A percentile compares a stretch with the other conserved stretches of the same genome.
These are phyloP conservation scores for Cinnamomum micranthum DNA, from an alignment of 164 flowering plant genomes.

Conservation along the genomic window DNA sequence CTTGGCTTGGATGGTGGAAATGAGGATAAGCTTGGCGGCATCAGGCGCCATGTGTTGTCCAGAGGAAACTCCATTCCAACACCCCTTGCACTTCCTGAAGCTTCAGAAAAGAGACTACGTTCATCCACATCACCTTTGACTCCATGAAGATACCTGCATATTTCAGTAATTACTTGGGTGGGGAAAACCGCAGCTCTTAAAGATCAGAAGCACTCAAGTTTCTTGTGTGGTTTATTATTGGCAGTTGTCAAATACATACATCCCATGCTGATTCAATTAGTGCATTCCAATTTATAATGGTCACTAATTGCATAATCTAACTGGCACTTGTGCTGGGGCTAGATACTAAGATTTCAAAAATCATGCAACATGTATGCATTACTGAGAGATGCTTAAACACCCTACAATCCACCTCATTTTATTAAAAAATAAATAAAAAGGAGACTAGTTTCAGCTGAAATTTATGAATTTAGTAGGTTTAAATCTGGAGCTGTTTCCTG, in stretches of 20 bases:
- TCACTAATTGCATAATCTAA: not conserved
- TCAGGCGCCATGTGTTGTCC: slow-evolving; percentile 55
- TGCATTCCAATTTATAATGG: too few species aligned
- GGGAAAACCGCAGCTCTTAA: not conserved
- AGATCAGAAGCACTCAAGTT: not conserved
- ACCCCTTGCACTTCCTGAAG: slow-evolving; percentile 50
- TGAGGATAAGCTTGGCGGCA: slow-evolving; percentile 48
- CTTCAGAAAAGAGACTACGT: slow-evolving; percentile 61
- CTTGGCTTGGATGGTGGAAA: slow-evolving; percentile 40
- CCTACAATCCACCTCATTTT: too few species aligned
- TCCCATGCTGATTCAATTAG: too few species aligned
- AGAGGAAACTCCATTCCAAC: slow-evolving; percentile 40
- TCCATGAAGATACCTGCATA: slow-evolving; percentile 54
- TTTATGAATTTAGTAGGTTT: too few species aligned
- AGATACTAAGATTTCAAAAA: too few species aligned
- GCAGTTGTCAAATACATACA: too few species aligned
- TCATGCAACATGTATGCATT: too few species aligned
- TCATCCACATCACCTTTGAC: slow-evolving; percentile 46
- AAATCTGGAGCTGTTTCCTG: too few species aligned
- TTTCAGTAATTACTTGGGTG: slow-evolving; percentile 19
- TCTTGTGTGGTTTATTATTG: too few species aligned
- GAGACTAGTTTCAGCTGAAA: too few species aligned
- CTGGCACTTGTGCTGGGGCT: not conserved
- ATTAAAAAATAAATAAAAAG: too few species aligned
- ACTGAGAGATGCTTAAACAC: too few species aligned